Percentiles rank a stretch among this genome's conserved stretches.
Evolutionary conservation across 1,139 yeast genomes (phyloP).

Genomic region (Suzukiozyma palmioleophila): DNA sequence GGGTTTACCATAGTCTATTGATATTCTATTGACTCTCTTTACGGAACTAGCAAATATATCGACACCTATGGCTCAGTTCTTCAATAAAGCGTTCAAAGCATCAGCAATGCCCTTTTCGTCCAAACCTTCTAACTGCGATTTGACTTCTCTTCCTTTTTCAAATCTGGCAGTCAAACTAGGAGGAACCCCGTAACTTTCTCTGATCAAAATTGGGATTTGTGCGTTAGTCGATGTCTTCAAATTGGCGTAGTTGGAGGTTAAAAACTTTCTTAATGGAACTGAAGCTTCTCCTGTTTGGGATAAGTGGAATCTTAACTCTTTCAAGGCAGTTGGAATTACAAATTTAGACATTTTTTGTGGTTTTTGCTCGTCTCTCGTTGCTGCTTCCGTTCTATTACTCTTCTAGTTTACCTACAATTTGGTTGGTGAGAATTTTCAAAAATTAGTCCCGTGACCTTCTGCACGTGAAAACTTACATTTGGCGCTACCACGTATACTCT

Average conservation of each 20-base stretch:
- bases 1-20: too few relatives aligned
- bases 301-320: slow-evolving; percentile 74
- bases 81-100: slow-evolving; percentile 37
- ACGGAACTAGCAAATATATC: not conserved
- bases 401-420: slow-evolving; percentile 1
- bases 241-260: slow-evolving; percentile 55
- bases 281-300: slow-evolving; percentile 75
- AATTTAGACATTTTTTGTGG: slow-evolving; percentile 47
- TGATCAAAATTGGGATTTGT: slow-evolving; percentile 62
- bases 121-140: slow-evolving; percentile 42
- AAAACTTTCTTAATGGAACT: slow-evolving; percentile 58
- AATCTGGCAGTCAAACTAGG: slow-evolving; percentile 75
- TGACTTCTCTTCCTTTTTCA: slow-evolving; percentile 42
- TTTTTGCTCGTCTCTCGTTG: not conserved
- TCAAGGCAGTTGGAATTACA: slow-evolving; percentile 60
- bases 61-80: slow-evolving; percentile 8
- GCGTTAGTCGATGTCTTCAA: slow-evolving; percentile 47
- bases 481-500: too few relatives aligned
- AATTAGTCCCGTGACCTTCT: not conserved
- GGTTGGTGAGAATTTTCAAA: slow-evolving; percentile 1
- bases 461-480: not conserved
- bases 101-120: slow-evolving; percentile 36
- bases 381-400: not conserved
- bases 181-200: slow-evolving; percentile 70
- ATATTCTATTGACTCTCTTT: too few relatives aligned